Percentiles rank a stretch among this genome's conserved stretches.
Evolutionary conservation across 352 stramenopile genomes (phyloP).

Genomic region (Pythium plurisporium): DNA sequence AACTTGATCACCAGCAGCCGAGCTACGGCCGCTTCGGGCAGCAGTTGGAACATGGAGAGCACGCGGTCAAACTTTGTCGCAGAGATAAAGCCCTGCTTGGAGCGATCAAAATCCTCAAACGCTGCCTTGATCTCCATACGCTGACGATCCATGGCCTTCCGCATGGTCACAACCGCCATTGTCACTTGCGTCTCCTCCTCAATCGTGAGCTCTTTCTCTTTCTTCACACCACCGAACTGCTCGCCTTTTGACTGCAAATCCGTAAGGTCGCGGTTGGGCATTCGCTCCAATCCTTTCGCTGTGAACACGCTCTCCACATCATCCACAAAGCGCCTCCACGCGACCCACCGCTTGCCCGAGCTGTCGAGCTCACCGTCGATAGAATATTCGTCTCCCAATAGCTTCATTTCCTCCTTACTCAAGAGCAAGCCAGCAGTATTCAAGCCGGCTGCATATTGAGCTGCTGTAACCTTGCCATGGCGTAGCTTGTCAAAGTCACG

Average conservation of each 20-base stretch:
- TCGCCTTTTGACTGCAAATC: constrained; percentile 42
- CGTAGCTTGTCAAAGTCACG: constrained; percentile 82
- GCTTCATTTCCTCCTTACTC: constrained; percentile 46
- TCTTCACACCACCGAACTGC: constrained; percentile 51
- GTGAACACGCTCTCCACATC: constrained; percentile 83
- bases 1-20: constrained; percentile 75
- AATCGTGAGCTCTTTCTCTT: constrained; percentile 43
- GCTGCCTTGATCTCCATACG: constrained; percentile 73
- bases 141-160: constrained; percentile 54
- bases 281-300: constrained; percentile 62
- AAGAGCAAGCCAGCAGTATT: constrained; percentile 51
- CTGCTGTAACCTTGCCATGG: constrained; percentile 64
- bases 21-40: constrained; percentile 36
- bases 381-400: constrained; percentile 55
- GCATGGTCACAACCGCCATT: constrained; percentile 40
- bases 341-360: constrained; percentile 47
- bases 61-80: constrained; percentile 78
- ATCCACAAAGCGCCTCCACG: constrained; percentile 76
- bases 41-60: constrained; percentile 71
- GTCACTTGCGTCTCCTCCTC: constrained; percentile 54
- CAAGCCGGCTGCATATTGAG: constrained; percentile 63
- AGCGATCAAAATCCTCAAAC: constrained; percentile 80
- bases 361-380: constrained; percentile 58
- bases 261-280: constrained; percentile 49
- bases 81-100: constrained; percentile 76